phyloP scores from a whole-genome alignment of 1,284 basidiomycete genomes.

The Fomitopsis schrenkii region DNA sequence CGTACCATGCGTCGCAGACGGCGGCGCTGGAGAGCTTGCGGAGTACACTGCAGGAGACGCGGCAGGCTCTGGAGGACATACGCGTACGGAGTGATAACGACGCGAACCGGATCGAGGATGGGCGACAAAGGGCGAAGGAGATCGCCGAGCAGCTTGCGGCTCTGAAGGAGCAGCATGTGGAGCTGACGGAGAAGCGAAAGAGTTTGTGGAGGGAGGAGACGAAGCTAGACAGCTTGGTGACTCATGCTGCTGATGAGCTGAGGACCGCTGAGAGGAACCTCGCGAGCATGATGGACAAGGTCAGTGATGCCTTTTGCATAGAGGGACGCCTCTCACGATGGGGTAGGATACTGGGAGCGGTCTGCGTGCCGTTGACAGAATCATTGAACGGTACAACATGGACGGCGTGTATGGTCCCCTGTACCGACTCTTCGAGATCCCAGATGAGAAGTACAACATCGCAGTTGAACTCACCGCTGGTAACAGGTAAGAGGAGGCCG shows the following conservation, averaged over 20 bases:
- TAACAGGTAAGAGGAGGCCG: slow-evolving; percentile 58
- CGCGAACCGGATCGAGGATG: slow-evolving; percentile 72
- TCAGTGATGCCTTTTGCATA: slow-evolving; percentile 29
- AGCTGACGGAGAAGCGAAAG: slow-evolving; percentile 79
- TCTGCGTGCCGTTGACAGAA: slow-evolving; percentile 79
- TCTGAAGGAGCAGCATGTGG: slow-evolving; percentile 71
- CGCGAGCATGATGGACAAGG: slow-evolving; percentile 94
- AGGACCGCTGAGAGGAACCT: slow-evolving; percentile 77
- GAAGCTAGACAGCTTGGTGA: slow-evolving; percentile 75
- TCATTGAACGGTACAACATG: slow-evolving; percentile 71
- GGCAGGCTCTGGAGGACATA: slow-evolving; percentile 48
- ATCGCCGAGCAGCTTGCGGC: slow-evolving; percentile 61
- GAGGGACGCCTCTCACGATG: not conserved
- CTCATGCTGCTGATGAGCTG: slow-evolving; percentile 78
- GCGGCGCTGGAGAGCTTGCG: slow-evolving; percentile 45
- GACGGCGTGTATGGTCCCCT: slow-evolving; percentile 89
- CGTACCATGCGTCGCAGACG: slow-evolving; percentile 49
- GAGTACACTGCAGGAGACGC: slow-evolving; percentile 43
- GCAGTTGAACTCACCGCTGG: slow-evolving; percentile 95
- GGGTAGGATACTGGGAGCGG: slow-evolving; percentile 85
- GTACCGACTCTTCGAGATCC: slow-evolving; percentile 90
- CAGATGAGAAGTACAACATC: slow-evolving; percentile 86
- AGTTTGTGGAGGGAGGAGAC: slow-evolving; percentile 96
- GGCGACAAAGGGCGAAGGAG: slow-evolving; percentile 64
- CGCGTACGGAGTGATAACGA: slow-evolving; percentile 60